Evolutionary conservation across 306 rosid species (phyloP), one percentile per base, ranked within the genome.

Genomic region (Cucumis hystrix): DNA sequence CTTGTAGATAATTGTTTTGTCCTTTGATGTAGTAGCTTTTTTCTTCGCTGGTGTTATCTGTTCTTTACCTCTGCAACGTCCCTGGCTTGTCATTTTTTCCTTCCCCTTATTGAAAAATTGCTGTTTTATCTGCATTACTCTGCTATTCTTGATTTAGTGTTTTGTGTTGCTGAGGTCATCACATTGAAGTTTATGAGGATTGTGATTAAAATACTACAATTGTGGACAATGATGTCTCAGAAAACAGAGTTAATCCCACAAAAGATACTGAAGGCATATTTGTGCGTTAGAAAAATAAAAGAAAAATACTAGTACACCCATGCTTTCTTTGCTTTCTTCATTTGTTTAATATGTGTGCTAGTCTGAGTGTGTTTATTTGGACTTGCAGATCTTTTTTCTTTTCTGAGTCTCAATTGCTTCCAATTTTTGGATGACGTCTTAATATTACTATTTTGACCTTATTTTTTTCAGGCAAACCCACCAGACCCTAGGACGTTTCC

Each of bases 401-500:
- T 70, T 70, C 13, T 17, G 20, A 45, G 59, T 47, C 33, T 70
- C 57, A 16, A 45, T 70, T 70, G 39, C 14, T 70, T 70, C 37
- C 58, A 70, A 11, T 23, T 28, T 71, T 25, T 49, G 59, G 60
- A 71, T 28, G 40, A 70, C 3, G 76, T 49, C 75, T 71, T 7
- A 45, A 70, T 28, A 28, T 70, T 71, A 6, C 18, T 73, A 15
- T 52, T 71, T 51, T 52, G 57, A 47, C 25, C 52, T 21, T 23
- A 33, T 79, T 37, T 83, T 55, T 45, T 16, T 23, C 85, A 91
- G 98, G 96, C 96, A 64, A 90, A 86, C 81, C 96, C 97, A 80
- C 57, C 93, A 49, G 84, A 88, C 79, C 93, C 97, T 18, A 87
- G 76, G 82, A 83, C 82, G 8, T 93, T 93, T 83, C 98, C 98